Evolutionary conservation across 164 flowering plant species (phyloP).

Genomic region (Cinnamomum chago): DNA sequence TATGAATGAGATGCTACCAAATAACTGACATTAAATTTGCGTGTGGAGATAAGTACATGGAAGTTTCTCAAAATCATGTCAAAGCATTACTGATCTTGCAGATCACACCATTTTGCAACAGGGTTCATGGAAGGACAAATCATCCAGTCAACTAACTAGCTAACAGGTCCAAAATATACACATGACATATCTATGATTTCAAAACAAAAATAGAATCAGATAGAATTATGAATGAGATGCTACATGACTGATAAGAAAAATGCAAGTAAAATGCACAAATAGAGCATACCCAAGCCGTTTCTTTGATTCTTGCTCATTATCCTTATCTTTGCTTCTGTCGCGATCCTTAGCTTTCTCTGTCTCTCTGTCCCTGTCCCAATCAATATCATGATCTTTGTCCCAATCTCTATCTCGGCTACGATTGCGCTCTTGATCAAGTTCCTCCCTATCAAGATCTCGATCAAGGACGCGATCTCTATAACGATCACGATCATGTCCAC

Average conservation of each 20-base stretch:
- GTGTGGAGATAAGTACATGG: too few species aligned
- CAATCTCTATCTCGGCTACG: conserved; percentile 30
- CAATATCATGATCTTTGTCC: conserved; percentile 32
- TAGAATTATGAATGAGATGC: too few species aligned
- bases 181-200: background rate
- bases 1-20: background rate
- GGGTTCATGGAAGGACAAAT: too few species aligned
- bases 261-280: background rate
- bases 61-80: too few species aligned
- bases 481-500: conserved; percentile 39
- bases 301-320: conserved; percentile 36
- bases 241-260: background rate
- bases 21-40: too few species aligned
- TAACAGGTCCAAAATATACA: too few species aligned
- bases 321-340: conserved; percentile 32
- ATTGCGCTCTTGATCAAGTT: conserved; percentile 30
- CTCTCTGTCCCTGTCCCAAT: conserved; percentile 30
- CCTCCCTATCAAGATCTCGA: conserved; percentile 36
- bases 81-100: too few species aligned
- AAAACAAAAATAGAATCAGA: background rate
- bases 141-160: too few species aligned
- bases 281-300: conserved; percentile 40
- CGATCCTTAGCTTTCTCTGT: conserved; percentile 28
- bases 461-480: conserved; percentile 36
- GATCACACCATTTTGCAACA: too few species aligned